These are phyloP conservation scores for Trametes sp. DNA, from an alignment of 1,284 basidiomycete genomes.

Conservation along the genomic window DNA sequence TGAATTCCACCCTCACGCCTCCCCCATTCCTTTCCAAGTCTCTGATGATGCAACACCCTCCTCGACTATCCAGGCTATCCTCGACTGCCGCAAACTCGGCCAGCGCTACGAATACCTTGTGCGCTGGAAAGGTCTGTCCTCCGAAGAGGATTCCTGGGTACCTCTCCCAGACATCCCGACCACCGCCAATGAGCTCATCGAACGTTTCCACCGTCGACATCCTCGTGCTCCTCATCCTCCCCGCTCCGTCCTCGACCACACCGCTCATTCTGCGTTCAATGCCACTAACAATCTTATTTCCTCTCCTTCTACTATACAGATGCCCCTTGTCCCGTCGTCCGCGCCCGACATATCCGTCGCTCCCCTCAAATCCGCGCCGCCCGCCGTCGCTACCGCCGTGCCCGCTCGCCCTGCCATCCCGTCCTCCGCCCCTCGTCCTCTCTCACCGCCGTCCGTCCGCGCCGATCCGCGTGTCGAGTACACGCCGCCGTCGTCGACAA, in stretches of 20 bases:
- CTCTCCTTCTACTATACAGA: conserved; percentile 2
- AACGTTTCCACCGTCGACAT: conserved; percentile 44
- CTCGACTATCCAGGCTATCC: conserved; percentile 33
- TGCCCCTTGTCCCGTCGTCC: neutral
- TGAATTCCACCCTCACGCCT: conserved; percentile 33
- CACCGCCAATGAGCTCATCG: conserved; percentile 39
- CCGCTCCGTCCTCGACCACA: neutral
- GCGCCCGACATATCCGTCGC: neutral
- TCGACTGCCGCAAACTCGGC: conserved; percentile 41
- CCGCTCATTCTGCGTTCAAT: neutral
- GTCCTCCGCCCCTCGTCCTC: conserved; percentile 13
- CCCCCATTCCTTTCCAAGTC: conserved; percentile 31
- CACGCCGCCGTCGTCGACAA: conserved; percentile 20
- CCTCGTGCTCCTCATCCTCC: conserved; percentile 39
- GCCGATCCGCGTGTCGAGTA: conserved; percentile 15
- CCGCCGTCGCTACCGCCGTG: neutral
- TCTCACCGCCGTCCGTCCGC: conserved; percentile 1
- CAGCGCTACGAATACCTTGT: conserved; percentile 44
- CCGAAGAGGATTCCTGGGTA: conserved; percentile 42
- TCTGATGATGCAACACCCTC: conserved; percentile 30
- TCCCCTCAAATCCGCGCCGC: conserved; percentile 1
- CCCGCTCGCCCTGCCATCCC: conserved; percentile 8
- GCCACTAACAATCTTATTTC: conserved; percentile 1
- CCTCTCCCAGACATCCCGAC: conserved; percentile 44
- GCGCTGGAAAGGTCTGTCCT: conserved; percentile 31